Conservation (phyloP, 345 rosid genomes). For the Stellera chamaejasme region DNA sequence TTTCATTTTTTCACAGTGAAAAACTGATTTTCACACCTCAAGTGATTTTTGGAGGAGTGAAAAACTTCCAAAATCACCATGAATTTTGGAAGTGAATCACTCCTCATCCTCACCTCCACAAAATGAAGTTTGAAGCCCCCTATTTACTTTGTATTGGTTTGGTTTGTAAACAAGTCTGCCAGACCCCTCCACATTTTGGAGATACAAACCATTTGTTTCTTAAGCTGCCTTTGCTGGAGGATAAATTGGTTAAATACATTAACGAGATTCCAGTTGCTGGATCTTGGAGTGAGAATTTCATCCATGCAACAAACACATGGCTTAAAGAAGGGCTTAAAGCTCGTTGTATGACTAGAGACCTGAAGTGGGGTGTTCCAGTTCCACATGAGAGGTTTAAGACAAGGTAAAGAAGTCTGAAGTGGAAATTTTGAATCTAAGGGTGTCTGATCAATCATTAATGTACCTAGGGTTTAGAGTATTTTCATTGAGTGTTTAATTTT, state of each 20-base stretch:
- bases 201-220: slow-evolving; percentile 89
- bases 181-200: slow-evolving; percentile 50
- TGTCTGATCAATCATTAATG: too few species aligned
- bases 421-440: too few species aligned
- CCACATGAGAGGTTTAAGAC: slow-evolving; percentile 82
- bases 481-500: too few species aligned
- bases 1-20: too few species aligned
- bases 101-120: too few species aligned
- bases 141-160: not conserved
- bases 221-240: slow-evolving; percentile 83
- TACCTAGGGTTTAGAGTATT: too few species aligned
- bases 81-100: too few species aligned
- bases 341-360: slow-evolving; percentile 93
- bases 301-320: slow-evolving; percentile 85
- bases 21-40: too few species aligned
- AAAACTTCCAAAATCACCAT: too few species aligned
- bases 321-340: slow-evolving; percentile 81
- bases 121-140: too few species aligned
- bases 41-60: too few species aligned
- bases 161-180: slow-evolving; percentile 50
- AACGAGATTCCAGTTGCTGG: slow-evolving; percentile 64
- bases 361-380: slow-evolving; percentile 99
- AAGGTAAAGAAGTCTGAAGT: slow-evolving; percentile 29
- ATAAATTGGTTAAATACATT: slow-evolving; percentile 60
- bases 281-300: slow-evolving; percentile 95